Percentiles rank a stretch among this genome's conserved stretches.
These are phyloP conservation scores for Eruca vesicaria DNA, from an alignment of 441 rosid species.

Conservation along the genomic window DNA sequence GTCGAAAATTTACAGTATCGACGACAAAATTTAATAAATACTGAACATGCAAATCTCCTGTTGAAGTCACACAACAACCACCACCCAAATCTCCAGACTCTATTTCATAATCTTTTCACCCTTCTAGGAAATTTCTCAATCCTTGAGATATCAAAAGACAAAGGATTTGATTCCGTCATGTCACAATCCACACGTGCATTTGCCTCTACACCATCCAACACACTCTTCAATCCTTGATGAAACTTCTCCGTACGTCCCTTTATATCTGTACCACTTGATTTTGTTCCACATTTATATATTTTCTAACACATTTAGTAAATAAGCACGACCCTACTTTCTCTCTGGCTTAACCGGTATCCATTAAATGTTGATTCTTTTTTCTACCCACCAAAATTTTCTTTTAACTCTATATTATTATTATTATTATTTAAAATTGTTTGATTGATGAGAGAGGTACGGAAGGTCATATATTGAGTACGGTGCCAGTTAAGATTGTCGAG, in stretches of 20 bases:
- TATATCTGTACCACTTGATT: constrained; percentile 26
- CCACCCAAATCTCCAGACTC: constrained; percentile 6
- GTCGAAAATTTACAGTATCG: not conserved
- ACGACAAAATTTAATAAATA: not conserved
- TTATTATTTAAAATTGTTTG: not conserved
- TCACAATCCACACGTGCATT: constrained; percentile 47
- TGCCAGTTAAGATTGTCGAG: constrained; percentile 41
- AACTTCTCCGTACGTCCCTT: constrained; percentile 50
- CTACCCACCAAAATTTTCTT: not conserved
- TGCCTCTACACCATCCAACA: constrained; percentile 66
- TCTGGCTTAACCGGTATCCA: constrained; percentile 30
- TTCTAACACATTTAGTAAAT: constrained; percentile 13
- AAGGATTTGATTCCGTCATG: constrained; percentile 37
- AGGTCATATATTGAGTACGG: constrained; percentile 41
- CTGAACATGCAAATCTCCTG: not conserved
- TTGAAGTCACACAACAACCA: constrained; percentile 3
- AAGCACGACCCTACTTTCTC: constrained; percentile 32
- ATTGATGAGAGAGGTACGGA: constrained; percentile 45
- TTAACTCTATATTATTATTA: not conserved
- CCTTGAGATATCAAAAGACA: not conserved
- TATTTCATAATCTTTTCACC: not conserved
- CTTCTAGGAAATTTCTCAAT: constrained; percentile 53
- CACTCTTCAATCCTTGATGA: constrained; percentile 23
- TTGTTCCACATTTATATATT: constrained; percentile 19
- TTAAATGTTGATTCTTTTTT: constrained; percentile 17